These are phyloP conservation scores for Pyracantha coccinea DNA, from an alignment of 331 rosid genomes.

Conservation along the genomic window DNA sequence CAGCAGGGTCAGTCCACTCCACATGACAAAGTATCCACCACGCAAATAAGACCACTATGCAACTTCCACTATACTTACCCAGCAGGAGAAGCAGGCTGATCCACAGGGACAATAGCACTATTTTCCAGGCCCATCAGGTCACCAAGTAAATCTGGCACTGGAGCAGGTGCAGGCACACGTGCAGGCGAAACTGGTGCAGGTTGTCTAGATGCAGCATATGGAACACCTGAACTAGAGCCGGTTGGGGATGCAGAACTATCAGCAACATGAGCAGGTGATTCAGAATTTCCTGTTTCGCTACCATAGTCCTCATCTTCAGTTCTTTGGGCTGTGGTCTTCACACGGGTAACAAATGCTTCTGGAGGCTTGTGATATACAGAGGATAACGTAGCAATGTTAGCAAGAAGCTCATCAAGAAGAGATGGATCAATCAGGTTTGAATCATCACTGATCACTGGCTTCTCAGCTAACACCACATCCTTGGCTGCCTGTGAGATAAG, in stretches of 20 bases:
- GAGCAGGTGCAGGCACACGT: conserved; percentile 55
- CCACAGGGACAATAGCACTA: conserved; percentile 70
- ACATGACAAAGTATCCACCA: neutral
- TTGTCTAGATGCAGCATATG: conserved; percentile 43
- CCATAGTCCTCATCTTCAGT: conserved; percentile 92
- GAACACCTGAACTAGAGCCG: conserved; percentile 36
- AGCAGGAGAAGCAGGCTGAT: conserved; percentile 67
- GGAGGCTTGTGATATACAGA: conserved; percentile 99
- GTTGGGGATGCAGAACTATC: conserved; percentile 67
- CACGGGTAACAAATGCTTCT: conserved; percentile 89
- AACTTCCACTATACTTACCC: conserved; percentile 50
- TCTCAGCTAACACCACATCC: conserved; percentile 99
- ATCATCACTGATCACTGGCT: conserved; percentile 95
- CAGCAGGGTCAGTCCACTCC: neutral
- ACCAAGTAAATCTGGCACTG: conserved; percentile 93
- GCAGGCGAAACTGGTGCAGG: conserved; percentile 35
- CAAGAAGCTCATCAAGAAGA: conserved; percentile 97
- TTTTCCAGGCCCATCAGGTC: conserved; percentile 91
- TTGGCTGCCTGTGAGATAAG: conserved; percentile 84
- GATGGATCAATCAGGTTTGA: conserved; percentile 88
- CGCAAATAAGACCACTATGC: neutral
- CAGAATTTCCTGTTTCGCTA: conserved; percentile 70
- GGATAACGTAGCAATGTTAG: conserved; percentile 93
- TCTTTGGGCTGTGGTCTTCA: conserved; percentile 55
- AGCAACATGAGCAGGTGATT: conserved; percentile 51